Conservation (phyloP, 345 rosid genomes). For the Salix viminalis region DNA sequence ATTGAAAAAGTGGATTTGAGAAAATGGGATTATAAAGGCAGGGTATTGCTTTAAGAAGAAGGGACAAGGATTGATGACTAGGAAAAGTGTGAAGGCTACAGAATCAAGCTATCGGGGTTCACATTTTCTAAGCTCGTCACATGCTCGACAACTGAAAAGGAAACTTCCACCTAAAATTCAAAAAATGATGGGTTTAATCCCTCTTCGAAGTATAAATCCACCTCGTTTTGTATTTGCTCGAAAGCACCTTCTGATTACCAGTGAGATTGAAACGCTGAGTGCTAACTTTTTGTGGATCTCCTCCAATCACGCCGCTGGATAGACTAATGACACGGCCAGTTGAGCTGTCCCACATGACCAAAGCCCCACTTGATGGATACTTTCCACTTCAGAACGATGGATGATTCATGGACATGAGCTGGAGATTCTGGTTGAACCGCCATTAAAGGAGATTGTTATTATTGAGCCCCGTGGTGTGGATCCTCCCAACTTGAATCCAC, state of each 20-base stretch:
- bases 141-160: not conserved
- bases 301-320: too few species aligned
- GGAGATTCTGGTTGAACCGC: not conserved
- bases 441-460: not conserved
- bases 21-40: not conserved
- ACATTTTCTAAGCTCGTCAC: not conserved
- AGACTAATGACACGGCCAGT: too few species aligned
- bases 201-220: not conserved
- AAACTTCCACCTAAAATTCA: constrained; percentile 2
- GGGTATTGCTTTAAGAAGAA: constrained; percentile 1
- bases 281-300: not conserved
- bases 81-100: constrained; percentile 11
- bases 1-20: not conserved
- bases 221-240: not conserved
- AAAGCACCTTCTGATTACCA: not conserved
- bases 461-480: not conserved
- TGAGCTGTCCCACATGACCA: too few species aligned
- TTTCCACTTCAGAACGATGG: not conserved
- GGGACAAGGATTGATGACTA: constrained; percentile 11
- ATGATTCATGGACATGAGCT: not conserved
- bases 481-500: not conserved
- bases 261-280: not conserved
- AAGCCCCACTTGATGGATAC: not conserved
- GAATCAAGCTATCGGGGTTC: constrained; percentile 4
- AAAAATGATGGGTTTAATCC: too few species aligned